Evolutionary conservation across 192 early-diverging fungal species (phyloP).

Genomic region (Oehlia diaphana): DNA sequence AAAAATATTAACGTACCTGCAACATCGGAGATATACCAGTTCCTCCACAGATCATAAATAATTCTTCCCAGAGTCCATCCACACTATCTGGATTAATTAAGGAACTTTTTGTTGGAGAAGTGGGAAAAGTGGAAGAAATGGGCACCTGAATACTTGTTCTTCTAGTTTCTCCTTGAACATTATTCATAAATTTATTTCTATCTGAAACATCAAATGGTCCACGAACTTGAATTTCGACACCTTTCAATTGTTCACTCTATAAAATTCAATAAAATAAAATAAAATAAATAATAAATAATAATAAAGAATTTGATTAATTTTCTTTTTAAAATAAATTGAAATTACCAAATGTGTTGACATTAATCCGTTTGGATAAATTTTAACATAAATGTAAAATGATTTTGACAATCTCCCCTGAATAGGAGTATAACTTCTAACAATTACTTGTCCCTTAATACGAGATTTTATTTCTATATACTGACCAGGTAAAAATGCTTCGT

Average conservation of each 20-base stretch:
- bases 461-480: constrained; percentile 27
- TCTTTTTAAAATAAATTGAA: not conserved
- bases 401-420: constrained; percentile 20
- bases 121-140: not conserved
- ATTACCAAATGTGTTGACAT: constrained; percentile 23
- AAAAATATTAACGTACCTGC: not conserved
- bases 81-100: constrained; percentile 25
- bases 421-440: constrained; percentile 26
- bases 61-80: constrained; percentile 26
- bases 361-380: constrained; percentile 25
- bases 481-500: constrained; percentile 19
- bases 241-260: constrained; percentile 8
- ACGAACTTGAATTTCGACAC: constrained; percentile 23
- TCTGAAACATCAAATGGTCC: constrained; percentile 29
- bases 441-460: constrained; percentile 16
- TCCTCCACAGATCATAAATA: constrained; percentile 31
- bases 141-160: not conserved
- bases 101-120: not conserved
- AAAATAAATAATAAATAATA: not conserved
- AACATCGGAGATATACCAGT: constrained; percentile 27
- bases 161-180: not conserved
- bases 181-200: not conserved
- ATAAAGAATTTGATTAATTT: not conserved
- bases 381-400: constrained; percentile 26
- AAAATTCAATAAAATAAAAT: no score